These are phyloP conservation scores for Pyricularia sp. DNA, from an alignment of 2,329 filamentous ascomycete species.

Conservation along the genomic window DNA sequence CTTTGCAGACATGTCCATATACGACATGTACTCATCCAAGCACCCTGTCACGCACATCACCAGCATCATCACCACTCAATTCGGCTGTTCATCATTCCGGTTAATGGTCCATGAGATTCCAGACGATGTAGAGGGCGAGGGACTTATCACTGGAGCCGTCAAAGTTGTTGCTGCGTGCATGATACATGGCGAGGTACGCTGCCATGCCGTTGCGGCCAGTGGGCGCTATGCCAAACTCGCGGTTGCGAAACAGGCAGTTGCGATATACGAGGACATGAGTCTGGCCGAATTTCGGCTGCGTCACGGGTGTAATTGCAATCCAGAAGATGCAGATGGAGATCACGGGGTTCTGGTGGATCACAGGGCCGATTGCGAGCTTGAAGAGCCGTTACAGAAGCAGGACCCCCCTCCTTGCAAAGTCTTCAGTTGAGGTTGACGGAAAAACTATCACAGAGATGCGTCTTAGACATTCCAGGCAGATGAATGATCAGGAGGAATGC, in stretches of 20 bases:
- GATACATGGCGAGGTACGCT: slow-evolving; percentile 59
- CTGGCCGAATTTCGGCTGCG: slow-evolving; percentile 43
- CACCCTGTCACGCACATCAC: slow-evolving; percentile 70
- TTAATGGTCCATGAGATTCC: slow-evolving; percentile 37
- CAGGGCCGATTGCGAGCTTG: neutral
- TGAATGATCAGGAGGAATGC: neutral
- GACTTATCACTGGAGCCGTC: slow-evolving; percentile 15
- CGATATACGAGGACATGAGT: slow-evolving; percentile 27
- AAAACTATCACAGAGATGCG: neutral
- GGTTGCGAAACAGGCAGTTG: slow-evolving; percentile 47
- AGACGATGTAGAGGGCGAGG: slow-evolving; percentile 20
- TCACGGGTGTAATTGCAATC: slow-evolving; percentile 52
- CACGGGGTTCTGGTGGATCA: slow-evolving; percentile 1
- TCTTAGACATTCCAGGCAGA: neutral
- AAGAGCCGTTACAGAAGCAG: neutral
- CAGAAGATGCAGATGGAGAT: slow-evolving; percentile 8
- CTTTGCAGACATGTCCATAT: slow-evolving; percentile 72
- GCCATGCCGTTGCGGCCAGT: slow-evolving; percentile 46
- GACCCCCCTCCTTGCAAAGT: neutral
- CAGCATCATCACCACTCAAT: slow-evolving; percentile 47
- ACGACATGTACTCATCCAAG: slow-evolving; percentile 75
- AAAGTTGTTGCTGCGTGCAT: slow-evolving; percentile 58
- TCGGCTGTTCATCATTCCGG: slow-evolving; percentile 50
- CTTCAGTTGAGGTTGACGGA: neutral
- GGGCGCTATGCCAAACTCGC: slow-evolving; percentile 60